phyloP scores from a whole-genome alignment of 2,329 filamentous ascomycete species.

The Xylariaceae sp. region DNA sequence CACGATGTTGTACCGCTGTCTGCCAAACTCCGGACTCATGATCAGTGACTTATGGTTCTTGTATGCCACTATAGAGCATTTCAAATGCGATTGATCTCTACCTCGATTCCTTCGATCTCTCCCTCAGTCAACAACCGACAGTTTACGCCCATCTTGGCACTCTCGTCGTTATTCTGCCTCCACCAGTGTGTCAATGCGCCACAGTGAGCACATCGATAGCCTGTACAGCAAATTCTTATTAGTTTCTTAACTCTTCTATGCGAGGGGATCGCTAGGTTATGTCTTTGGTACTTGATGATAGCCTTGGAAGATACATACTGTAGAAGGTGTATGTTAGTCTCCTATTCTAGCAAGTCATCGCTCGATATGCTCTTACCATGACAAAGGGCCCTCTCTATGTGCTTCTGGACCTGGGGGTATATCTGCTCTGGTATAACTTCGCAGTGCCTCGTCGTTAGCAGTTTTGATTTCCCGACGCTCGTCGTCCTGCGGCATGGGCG shows the following conservation, averaged over 20 bases:
- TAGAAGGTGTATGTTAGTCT: too few species aligned
- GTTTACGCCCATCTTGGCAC: slow-evolving; percentile 12
- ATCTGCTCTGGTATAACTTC: neutral
- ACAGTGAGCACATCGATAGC: slow-evolving; percentile 17
- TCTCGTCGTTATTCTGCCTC: neutral
- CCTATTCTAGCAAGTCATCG: too few species aligned
- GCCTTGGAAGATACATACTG: too few species aligned
- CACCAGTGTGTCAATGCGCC: slow-evolving; percentile 18
- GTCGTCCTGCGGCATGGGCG: neutral
- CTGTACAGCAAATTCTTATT: neutral
- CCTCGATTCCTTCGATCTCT: slow-evolving; percentile 5
- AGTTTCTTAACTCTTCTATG: too few species aligned
- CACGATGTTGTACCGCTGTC: too few species aligned
- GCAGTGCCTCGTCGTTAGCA: neutral
- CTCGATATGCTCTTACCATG: too few species aligned
- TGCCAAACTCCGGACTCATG: too few species aligned
- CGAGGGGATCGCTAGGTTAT: neutral
- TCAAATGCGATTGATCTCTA: too few species aligned
- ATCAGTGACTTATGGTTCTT: too few species aligned
- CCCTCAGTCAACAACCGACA: slow-evolving; percentile 10
- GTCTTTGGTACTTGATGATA: neutral
- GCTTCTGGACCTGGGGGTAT: too few species aligned
- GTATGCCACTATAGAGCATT: too few species aligned
- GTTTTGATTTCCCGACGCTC: neutral
- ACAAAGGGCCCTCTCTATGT: too few species aligned